phyloP scores from a whole-genome alignment of 257 asterid genomes.

The Nicotiana obtusifolia region DNA sequence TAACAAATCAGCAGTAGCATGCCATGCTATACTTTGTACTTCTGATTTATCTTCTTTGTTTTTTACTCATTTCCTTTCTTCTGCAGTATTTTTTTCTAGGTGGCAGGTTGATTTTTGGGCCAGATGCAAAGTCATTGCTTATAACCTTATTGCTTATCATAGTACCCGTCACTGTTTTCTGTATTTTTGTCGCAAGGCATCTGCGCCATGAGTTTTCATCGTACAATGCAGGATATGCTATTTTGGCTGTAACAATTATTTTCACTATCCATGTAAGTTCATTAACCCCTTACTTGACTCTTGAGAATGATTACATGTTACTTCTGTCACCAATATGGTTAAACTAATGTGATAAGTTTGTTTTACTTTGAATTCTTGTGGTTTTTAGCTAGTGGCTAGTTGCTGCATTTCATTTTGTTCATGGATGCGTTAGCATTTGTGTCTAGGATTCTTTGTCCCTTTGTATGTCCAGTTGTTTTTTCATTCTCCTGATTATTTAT shows the following conservation, averaged over 20 bases:
- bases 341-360: background rate
- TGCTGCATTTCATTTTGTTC: background rate
- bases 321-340: background rate
- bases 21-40: background rate
- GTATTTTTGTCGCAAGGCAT: conserved; percentile 90
- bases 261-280: conserved; percentile 70
- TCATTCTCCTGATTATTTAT: background rate
- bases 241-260: conserved; percentile 54
- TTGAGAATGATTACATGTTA: background rate
- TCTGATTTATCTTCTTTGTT: conserved; percentile 14
- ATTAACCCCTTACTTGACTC: conserved; percentile 14
- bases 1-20: conserved; percentile 4
- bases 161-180: conserved; percentile 72
- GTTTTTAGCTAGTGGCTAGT: background rate
- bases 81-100: conserved; percentile 85
- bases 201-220: conserved; percentile 78
- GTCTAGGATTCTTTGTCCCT: background rate
- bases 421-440: background rate
- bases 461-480: background rate
- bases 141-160: conserved; percentile 73
- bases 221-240: conserved; percentile 85
- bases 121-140: conserved; percentile 93
- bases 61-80: conserved; percentile 12
- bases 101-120: conserved; percentile 98
- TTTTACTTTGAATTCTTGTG: background rate